Percentiles rank a stretch among this genome's conserved stretches.
Evolutionary conservation across 75 land plant species (phyloP).

Genomic region (Pseudotsuga menziesii): DNA sequence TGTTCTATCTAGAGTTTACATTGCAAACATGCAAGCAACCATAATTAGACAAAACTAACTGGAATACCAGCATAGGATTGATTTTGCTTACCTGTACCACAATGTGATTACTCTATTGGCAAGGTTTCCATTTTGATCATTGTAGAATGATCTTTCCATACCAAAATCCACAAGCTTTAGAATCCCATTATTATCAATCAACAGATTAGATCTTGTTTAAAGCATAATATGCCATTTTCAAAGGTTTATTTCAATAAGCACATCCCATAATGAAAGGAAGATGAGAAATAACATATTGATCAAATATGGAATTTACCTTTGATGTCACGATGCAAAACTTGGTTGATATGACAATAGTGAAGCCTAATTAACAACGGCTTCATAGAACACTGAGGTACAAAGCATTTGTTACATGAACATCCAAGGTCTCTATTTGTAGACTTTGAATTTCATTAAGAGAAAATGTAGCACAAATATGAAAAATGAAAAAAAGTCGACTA

Average conservation of each 20-base stretch:
- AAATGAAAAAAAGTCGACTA: neutral
- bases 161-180: conserved; percentile 99
- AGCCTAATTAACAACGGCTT: conserved; percentile 85
- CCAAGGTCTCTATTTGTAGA: neutral
- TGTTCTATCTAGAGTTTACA: neutral
- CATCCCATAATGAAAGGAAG: neutral
- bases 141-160: conserved; percentile 76
- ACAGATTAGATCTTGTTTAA: conserved; percentile 66
- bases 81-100: conserved; percentile 77
- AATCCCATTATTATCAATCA: conserved; percentile 89
- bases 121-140: conserved; percentile 69
- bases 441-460: no score
- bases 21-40: neutral
- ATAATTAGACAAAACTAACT: neutral
- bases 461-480: neutral
- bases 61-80: neutral
- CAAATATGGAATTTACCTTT: conserved; percentile 50
- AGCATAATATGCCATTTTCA: neutral
- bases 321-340: conserved; percentile 95
- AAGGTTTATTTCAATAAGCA: neutral
- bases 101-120: conserved; percentile 89
- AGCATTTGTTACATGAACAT: neutral
- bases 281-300: neutral
- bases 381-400: conserved; percentile 79
- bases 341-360: conserved; percentile 93